These are phyloP conservation scores for Saksenaea oblongispora DNA, from an alignment of 371 early-diverging fungal genomes.

Conservation along the genomic window DNA sequence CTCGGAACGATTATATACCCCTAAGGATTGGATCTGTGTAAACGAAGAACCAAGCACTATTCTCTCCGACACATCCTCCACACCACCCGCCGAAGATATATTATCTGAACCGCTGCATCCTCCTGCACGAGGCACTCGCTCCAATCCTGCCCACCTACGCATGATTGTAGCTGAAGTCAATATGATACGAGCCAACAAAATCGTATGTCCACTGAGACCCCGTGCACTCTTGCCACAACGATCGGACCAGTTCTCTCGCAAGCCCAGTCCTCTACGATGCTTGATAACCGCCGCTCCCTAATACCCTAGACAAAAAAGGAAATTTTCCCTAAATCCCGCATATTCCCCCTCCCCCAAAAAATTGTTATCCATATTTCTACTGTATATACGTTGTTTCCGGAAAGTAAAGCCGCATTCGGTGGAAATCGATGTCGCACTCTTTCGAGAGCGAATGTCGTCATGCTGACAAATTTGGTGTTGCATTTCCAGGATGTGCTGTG, in stretches of 20 bases:
- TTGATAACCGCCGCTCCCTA: neutral
- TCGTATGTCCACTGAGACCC: slow-evolving; percentile 50
- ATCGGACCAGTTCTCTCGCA: slow-evolving; percentile 25
- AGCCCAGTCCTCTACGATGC: slow-evolving; percentile 6
- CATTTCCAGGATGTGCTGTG: too few relatives aligned
- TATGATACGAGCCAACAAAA: slow-evolving; percentile 55
- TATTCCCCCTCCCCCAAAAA: neutral
- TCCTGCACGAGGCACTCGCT: slow-evolving; percentile 35
- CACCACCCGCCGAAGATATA: neutral
- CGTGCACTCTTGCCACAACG: slow-evolving; percentile 44
- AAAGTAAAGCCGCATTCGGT: neutral
- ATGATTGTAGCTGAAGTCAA: slow-evolving; percentile 57
- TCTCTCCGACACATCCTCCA: neutral
- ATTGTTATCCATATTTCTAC: neutral
- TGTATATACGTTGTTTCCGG: neutral
- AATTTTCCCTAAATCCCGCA: neutral
- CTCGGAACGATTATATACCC: neutral
- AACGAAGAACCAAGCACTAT: slow-evolving; percentile 8
- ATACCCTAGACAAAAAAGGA: neutral
- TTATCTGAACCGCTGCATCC: slow-evolving; percentile 13
- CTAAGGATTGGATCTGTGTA: neutral
- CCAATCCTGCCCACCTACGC: slow-evolving; percentile 48
- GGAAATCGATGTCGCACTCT: too few relatives aligned
- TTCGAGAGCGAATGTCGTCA: too few relatives aligned
- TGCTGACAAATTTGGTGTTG: too few relatives aligned